These are phyloP conservation scores for Rhizopus delemar DNA, from an alignment of 371 early-diverging fungal species.

Conservation along the genomic window DNA sequence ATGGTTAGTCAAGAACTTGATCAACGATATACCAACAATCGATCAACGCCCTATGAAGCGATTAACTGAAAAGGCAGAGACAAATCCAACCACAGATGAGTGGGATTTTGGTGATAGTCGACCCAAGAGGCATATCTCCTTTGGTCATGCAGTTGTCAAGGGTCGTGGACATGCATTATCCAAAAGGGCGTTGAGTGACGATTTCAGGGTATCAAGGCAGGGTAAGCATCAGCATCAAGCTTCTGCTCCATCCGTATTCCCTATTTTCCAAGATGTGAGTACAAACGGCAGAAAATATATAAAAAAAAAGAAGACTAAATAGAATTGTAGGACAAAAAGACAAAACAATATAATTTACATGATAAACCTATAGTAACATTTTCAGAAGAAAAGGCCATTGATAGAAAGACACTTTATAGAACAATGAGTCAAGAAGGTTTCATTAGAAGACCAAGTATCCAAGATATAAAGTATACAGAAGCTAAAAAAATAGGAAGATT, in stretches of 20 bases:
- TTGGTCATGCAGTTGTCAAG: conserved; percentile 49
- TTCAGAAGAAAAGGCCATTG: conserved; percentile 19
- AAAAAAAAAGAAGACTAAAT: conserved; percentile 14
- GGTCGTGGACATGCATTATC: conserved; percentile 2
- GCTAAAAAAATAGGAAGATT: conserved; percentile 33
- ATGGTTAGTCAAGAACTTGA: conserved; percentile 62
- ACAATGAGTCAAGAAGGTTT: conserved; percentile 26
- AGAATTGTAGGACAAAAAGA: conserved; percentile 16
- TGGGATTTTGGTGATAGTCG: conserved; percentile 45
- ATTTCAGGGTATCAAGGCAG: conserved; percentile 10
- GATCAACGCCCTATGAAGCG: conserved; percentile 58
- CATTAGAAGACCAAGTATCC: conserved; percentile 8
- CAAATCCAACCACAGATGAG: conserved; percentile 32
- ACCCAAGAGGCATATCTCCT: conserved; percentile 49
- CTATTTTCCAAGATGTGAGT: conserved; percentile 5
- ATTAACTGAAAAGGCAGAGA: conserved; percentile 28
- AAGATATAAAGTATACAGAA: conserved; percentile 16
- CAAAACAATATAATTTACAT: conserved; percentile 3
- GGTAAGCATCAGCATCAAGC: conserved; percentile 17
- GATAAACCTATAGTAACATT: conserved; percentile 13
- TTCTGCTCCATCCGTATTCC: conserved; percentile 12
- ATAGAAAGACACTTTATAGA: conserved; percentile 17
- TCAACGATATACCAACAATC: conserved; percentile 70
- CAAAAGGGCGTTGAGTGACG: conserved; percentile 25
- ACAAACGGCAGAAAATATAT: conserved; percentile 1